Base-by-base conservation (phyloP, 2,329 filamentous ascomycete genomes). In the Sporothrix dimorphospora region DNA sequence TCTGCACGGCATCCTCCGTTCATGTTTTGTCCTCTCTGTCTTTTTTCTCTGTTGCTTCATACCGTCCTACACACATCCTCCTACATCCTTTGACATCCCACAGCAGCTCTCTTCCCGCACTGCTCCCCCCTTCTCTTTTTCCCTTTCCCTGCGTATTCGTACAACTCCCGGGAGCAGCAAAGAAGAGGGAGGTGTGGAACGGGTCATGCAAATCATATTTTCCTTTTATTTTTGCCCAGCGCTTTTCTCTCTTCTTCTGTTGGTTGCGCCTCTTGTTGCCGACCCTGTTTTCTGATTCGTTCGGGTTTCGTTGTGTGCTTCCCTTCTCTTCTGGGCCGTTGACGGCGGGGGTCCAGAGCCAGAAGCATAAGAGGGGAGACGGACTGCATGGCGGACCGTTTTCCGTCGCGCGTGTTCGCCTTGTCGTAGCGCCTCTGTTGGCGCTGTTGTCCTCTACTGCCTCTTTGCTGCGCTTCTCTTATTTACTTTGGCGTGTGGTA, bases 311-410 rank as follows among this genome's bases (percentile, higher is more conserved):
- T 47, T 57, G 27, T 57, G 27, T 55, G 24, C 53, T 24, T 53
- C 49, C 24, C n/a, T 24, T 14, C 24, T 21, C 21, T 24, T n/a
- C n/a, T n/a, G n/a, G n/a, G 21, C 45, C 45, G 45, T 47, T 3
- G 19, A 53, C 51, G n/a, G 51, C 51, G 53, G 53, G 53, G 57
- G 57, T 42, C 57, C 57, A 63, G 57, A 21, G 5, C 53, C 27
- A 57, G 49, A 53, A 53, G 49, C 19, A n/a, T 21, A 34, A 9
- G 27, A 38, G 53, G 27, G 27, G 57, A 55, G 34, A 66, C 11
- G 61, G 53, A 69, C 70, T 73, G 72, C 70, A 73, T 61, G 57
- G 63, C 72, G 73, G 72, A 72, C 73, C 72, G 72, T 74, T 74
- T 72, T 53, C 68, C 63, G 68, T 51, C 53, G 61, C 42, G 72